Evolutionary conservation across 768 basidiomycete species (phyloP), one percentile per base, ranked within the genome.

Genomic region (Atractiella rhizophila): DNA sequence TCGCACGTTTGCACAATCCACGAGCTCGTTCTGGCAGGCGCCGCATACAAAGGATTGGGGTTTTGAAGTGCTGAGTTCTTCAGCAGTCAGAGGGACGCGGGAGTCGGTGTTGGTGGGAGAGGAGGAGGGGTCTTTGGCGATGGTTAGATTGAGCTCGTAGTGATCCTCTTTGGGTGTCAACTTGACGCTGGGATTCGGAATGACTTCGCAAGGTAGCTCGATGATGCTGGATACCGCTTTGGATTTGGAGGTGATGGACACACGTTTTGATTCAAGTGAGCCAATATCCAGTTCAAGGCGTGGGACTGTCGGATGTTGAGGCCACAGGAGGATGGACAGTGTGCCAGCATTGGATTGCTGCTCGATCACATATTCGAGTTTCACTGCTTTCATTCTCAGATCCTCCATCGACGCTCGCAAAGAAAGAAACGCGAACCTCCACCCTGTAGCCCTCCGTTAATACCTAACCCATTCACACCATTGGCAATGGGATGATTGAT

Each of bases 21-120:
- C 53, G 26, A 88, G 60, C 10, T 76, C 73, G 9, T 80, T 62
- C 3, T 76, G 74, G 54, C 83, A 88, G 2, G 73, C 74, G 3
- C 74, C 63, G 53, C 83, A 88, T 12, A 69, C 66, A 60, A 80
- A 81, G 4, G 68, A 66, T 5, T 68, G 68, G 0, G 78, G 77
- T 4, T 57, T 60, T 15, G 67, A 57, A 0, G 60, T 46, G 1
- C 62, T 48, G 15, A 86, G 66, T 46, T 77, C 71, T 3, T 68
- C 58, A 1, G 81, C 76, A 43, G 81, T 73, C 21, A 82, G 68
- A 2, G 54, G 51, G 12, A 40, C 37, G 32, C 28, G 27, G 8
- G 46, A 36, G 34, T 64, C 64, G 25, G 48, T 42, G 49, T 51
- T 48, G 29, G 23, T 54, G 42, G 37, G 54, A 47, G 37, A 9